Percentiles rank a stretch among this genome's conserved stretches.
Evolutionary conservation across 108 stramenopile species (phyloP).

Genomic region (Craspedostauros australis): DNA sequence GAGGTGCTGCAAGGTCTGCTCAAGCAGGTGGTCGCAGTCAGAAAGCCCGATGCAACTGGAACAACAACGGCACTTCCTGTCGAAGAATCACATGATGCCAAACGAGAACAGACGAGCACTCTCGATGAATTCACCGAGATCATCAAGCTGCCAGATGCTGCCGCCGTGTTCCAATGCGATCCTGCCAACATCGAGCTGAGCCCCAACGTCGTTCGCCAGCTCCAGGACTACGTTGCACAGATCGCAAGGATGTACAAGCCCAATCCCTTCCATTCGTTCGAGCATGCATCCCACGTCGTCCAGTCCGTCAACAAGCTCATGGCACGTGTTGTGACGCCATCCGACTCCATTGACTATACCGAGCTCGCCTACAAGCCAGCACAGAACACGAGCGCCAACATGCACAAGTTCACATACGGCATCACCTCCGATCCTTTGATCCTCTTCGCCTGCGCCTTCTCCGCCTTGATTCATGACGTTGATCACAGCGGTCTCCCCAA

Average conservation of each 20-base stretch:
- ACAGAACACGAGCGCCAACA: neutral
- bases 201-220: neutral
- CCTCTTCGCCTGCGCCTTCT: conserved; percentile 28
- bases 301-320: conserved; percentile 38
- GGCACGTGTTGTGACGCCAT: conserved; percentile 4
- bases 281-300: conserved; percentile 30
- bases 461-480: conserved; percentile 37
- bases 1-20: conserved; percentile 12
- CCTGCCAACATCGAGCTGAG: neutral
- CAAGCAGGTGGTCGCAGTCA: conserved; percentile 8
- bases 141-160: neutral
- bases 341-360: no score
- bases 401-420: conserved; percentile 6
- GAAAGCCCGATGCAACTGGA: no score
- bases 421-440: conserved; percentile 23
- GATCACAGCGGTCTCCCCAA: conserved; percentile 29
- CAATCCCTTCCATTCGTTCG: conserved; percentile 32
- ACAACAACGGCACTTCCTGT: neutral
- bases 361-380: neutral
- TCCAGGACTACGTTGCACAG: neutral
- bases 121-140: conserved; percentile 4
- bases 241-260: conserved; percentile 10
- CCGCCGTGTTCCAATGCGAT: neutral
- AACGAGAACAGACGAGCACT: neutral
- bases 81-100: neutral